Base-by-base conservation (phyloP, 352 stramenopile genomes). In the Globisporangium lucens region DNA sequence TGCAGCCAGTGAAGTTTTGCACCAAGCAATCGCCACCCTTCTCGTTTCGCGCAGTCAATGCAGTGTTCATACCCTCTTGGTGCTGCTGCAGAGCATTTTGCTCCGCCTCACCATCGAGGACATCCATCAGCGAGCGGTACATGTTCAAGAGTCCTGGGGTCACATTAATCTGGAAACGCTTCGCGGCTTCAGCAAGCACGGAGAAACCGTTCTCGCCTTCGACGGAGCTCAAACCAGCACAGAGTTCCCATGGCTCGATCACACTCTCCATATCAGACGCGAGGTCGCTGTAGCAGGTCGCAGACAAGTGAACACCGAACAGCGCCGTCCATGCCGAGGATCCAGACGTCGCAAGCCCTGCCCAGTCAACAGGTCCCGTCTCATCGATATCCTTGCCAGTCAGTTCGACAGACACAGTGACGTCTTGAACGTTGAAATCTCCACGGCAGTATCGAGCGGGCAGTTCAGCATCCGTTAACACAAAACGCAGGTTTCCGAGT, bases 151-250 rank as follows among this genome's bases (percentile, higher is more conserved):
- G 70, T 41, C 79, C 83, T 4, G 84, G 82, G 12, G 84, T 89
- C 38, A 93, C 73, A 64, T 93, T 93, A 60, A 93, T 83, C 61
- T 93, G 84, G 68, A 93, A 90, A 13, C 79, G 78, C 65, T 86
- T 89, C 6, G 79, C 78, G 17, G 83, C 83, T 52, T 92, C 83
- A 30, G 88, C 73, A 46, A 90, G 70, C 17, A 85, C 72, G 17
- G 82, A 80, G 29, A 88, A 82, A 0, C 84, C 84, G 49, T 91
- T 90, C 53, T 89, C 80, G 36, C 79, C 83, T 64, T 77, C 68
- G 30, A 63, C 72, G 43, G 83, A 90, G 17, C 75, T 82, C 17
- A 90, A 53, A 5, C 80, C 84, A 5, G 79, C 78, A 29, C 82
- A 68, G 13, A 89, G 68, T 36, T 89, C 80, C 84, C 84, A 93